These are phyloP conservation scores for Penicillium sp. DNA, from an alignment of 2,329 filamentous ascomycete genomes.

Conservation along the genomic window DNA sequence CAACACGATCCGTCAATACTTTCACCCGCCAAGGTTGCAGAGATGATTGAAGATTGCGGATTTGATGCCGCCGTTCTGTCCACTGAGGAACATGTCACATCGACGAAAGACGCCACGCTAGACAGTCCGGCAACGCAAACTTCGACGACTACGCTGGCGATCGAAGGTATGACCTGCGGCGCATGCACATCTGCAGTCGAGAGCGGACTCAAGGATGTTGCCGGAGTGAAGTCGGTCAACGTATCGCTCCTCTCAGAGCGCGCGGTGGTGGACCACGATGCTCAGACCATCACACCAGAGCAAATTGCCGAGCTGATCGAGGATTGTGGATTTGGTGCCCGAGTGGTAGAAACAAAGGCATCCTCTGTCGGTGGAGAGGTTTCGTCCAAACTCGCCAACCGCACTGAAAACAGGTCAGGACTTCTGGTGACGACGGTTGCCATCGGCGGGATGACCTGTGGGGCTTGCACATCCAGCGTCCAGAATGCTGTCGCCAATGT, in stretches of 20 bases:
- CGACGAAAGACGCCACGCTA: conserved; percentile 34
- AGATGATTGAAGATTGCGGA: conserved; percentile 87
- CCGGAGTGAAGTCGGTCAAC: conserved; percentile 73
- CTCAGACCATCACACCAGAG: conserved; percentile 53
- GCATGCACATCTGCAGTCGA: conserved; percentile 87
- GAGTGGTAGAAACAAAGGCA: conserved; percentile 66
- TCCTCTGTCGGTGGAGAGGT: conserved; percentile 42
- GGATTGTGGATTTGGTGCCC: conserved; percentile 76
- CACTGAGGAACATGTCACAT: conserved; percentile 61
- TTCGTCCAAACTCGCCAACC: conserved; percentile 36
- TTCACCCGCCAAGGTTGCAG: conserved; percentile 72
- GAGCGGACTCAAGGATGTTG: conserved; percentile 72
- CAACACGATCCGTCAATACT: conserved; percentile 80
- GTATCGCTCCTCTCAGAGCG: conserved; percentile 83
- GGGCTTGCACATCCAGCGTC: conserved; percentile 90
- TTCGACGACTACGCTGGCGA: conserved; percentile 72
- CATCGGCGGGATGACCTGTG: conserved; percentile 97
- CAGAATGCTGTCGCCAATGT: conserved; percentile 77
- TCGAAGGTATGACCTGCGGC: conserved; percentile 90
- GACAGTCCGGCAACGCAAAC: conserved; percentile 33
- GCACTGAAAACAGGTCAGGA: conserved; percentile 37
- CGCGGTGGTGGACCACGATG: conserved; percentile 81
- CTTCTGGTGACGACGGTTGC: conserved; percentile 76
- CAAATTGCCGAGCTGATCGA: conserved; percentile 62
- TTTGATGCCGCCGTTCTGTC: conserved; percentile 91